Percentiles rank a stretch among this genome's conserved stretches.
phyloP scores from a whole-genome alignment of 2,329 filamentous ascomycete genomes.

The Fusarium armeniacum region DNA sequence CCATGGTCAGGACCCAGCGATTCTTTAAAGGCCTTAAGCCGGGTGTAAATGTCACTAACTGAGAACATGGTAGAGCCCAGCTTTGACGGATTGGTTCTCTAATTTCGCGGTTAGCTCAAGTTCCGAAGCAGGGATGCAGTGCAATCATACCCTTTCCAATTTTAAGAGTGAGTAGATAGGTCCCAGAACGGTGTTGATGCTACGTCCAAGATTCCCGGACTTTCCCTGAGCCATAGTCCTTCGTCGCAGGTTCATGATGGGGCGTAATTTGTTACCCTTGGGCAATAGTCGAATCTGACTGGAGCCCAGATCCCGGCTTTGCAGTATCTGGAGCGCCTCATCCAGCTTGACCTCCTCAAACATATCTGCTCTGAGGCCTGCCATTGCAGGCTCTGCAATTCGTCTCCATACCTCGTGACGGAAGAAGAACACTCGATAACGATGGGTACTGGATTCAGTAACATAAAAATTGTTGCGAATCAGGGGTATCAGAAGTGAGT shows the following conservation, averaged over 20 bases:
- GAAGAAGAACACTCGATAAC: constrained; percentile 90
- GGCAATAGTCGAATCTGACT: constrained; percentile 86
- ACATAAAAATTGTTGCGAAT: constrained; percentile 92
- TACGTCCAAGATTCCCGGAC: constrained; percentile 71
- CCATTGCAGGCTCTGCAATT: constrained; percentile 80
- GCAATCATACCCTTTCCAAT: constrained; percentile 75
- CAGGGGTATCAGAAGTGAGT: constrained; percentile 90
- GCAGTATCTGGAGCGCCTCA: constrained; percentile 70
- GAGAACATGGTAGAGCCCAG: constrained; percentile 88
- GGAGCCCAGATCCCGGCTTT: constrained; percentile 76
- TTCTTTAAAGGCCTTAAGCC: constrained; percentile 77
- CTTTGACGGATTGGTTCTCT: constrained; percentile 65
- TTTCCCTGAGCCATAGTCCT: constrained; percentile 69
- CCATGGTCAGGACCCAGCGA: constrained; percentile 57
- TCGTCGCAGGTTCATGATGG: constrained; percentile 88
- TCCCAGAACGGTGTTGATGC: constrained; percentile 67
- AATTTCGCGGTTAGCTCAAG: constrained; percentile 31
- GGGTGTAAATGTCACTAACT: constrained; percentile 81
- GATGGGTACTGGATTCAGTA: constrained; percentile 86
- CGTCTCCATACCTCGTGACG: constrained; percentile 91
- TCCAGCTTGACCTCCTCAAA: constrained; percentile 80
- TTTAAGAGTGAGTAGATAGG: constrained; percentile 84
- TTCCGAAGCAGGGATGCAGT: not conserved
- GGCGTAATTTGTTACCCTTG: constrained; percentile 80
- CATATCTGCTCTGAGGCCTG: constrained; percentile 76